Conservation (phyloP, 352 stramenopile genomes). For the Globisporangium yorkense region DNA sequence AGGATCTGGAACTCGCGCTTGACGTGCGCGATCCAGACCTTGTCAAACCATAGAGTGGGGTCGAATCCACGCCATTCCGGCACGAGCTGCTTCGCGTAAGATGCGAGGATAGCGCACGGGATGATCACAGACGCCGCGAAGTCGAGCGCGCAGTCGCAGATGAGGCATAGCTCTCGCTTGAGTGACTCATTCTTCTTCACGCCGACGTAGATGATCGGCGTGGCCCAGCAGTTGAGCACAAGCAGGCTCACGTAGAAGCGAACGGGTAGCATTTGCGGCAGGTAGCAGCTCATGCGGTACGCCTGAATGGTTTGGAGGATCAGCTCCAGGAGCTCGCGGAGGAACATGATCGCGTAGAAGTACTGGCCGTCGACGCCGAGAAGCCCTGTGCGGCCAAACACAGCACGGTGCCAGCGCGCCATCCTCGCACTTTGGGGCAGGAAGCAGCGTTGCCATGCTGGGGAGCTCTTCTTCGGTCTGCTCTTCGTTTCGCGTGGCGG, state of each 20-base stretch:
- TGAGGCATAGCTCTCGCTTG: slow-evolving; percentile 8
- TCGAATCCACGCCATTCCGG: slow-evolving; percentile 1
- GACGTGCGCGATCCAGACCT: slow-evolving; percentile 21
- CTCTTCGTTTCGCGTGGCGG: not conserved
- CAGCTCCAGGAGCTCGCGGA: not conserved
- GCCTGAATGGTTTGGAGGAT: slow-evolving; percentile 18
- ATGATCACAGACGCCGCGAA: slow-evolving; percentile 13
- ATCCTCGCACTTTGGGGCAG: not conserved
- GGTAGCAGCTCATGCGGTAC: slow-evolving; percentile 12
- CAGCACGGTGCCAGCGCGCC: not conserved
- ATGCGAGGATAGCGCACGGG: slow-evolving; percentile 3
- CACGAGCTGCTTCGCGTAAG: slow-evolving; percentile 11
- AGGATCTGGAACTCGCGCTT: slow-evolving; percentile 17
- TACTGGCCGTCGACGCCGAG: not conserved
- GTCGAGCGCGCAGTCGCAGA: slow-evolving; percentile 14
- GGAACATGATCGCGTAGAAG: not conserved
- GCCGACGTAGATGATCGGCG: slow-evolving; percentile 4
- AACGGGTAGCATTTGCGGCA: slow-evolving; percentile 7
- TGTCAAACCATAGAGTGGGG: slow-evolving; percentile 15
- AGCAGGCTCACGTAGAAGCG: slow-evolving; percentile 9
- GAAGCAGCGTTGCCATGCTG: not conserved
- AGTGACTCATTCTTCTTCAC: not conserved
- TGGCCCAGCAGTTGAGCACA: slow-evolving; percentile 19
- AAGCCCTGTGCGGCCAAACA: not conserved
- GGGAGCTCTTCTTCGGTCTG: not conserved